A percentile compares a stretch with the other conserved stretches of the same genome.
Evolutionary conservation across 208 protist genomes (phyloP).

Genomic region (Leishmania lainsoni): DNA sequence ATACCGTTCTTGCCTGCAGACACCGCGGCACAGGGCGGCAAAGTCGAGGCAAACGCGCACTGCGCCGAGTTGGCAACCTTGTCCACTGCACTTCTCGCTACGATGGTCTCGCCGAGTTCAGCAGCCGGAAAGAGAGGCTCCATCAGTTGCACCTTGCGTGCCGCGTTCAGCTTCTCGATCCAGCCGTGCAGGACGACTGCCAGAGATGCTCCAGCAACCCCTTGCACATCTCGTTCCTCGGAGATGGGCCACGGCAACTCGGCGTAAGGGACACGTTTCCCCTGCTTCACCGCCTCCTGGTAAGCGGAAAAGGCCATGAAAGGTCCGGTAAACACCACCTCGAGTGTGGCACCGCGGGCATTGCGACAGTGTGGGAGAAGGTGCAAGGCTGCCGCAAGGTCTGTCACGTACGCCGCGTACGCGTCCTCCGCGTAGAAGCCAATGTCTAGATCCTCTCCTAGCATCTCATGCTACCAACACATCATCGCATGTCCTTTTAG

Average conservation of each 20-base stretch:
- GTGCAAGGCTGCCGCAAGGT: slow-evolving; percentile 26
- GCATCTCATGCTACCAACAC: slow-evolving; percentile 7
- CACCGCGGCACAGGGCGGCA: background rate
- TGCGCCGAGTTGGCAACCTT: background rate
- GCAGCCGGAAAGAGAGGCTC: slow-evolving; percentile 9
- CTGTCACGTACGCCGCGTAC: slow-evolving; percentile 32
- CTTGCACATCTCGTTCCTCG: slow-evolving; percentile 1
- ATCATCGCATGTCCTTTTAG: background rate
- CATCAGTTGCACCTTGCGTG: slow-evolving; percentile 29
- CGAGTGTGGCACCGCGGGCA: slow-evolving; percentile 43
- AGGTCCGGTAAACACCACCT: slow-evolving; percentile 43
- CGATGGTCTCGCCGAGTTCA: background rate
- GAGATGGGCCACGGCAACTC: background rate
- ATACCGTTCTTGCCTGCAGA: background rate
- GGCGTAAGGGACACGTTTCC: background rate
- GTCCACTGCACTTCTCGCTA: background rate
- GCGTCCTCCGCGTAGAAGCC: slow-evolving; percentile 56
- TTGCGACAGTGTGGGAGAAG: slow-evolving; percentile 34
- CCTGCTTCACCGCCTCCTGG: slow-evolving; percentile 4
- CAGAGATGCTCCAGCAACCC: background rate
- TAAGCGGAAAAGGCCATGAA: slow-evolving; percentile 15
- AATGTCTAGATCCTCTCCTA: slow-evolving; percentile 35
- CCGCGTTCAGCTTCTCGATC: slow-evolving; percentile 37
- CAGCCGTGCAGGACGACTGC: slow-evolving; percentile 38
- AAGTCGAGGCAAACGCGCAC: background rate